These are phyloP conservation scores for Trypanosomatidae sp. DNA, from an alignment of 208 protist genomes.

Conservation along the genomic window DNA sequence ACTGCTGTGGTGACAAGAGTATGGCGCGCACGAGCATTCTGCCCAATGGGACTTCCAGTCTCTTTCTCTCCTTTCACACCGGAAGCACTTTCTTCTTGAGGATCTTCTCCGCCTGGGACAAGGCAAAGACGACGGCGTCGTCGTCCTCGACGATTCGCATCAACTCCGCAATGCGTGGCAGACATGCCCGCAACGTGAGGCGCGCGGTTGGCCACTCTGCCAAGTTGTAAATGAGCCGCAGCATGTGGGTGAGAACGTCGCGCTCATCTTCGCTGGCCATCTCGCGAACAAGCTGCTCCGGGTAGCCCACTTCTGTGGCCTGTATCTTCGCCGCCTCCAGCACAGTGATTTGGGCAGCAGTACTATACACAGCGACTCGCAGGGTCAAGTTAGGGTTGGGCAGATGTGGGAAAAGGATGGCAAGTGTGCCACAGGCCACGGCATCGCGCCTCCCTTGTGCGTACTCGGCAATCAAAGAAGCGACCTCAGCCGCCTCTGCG, in stretches of 20 bases:
- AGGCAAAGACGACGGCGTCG: constrained; percentile 21
- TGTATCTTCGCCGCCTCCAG: constrained; percentile 74
- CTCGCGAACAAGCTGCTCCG: constrained; percentile 31
- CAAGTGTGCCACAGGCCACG: constrained; percentile 41
- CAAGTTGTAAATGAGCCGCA: constrained; percentile 58
- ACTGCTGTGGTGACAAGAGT: background rate
- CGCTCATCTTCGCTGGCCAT: constrained; percentile 71
- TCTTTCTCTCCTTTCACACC: background rate
- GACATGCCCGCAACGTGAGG: constrained; percentile 34
- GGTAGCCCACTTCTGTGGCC: constrained; percentile 48
- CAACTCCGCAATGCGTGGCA: constrained; percentile 43
- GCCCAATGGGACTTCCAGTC: background rate
- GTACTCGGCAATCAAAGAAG: constrained; percentile 51
- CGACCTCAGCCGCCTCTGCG: constrained; percentile 67
- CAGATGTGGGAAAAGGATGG: constrained; percentile 50
- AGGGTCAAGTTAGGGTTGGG: constrained; percentile 62
- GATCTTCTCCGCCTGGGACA: constrained; percentile 23
- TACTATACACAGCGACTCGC: constrained; percentile 57
- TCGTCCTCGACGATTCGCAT: constrained; percentile 42
- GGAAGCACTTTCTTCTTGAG: constrained; percentile 26
- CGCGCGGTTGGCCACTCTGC: constrained; percentile 68
- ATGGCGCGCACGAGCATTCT: background rate
- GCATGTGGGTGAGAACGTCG: constrained; percentile 76
- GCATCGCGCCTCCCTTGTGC: constrained; percentile 60
- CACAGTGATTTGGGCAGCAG: constrained; percentile 77